A percentile compares a stretch with the other conserved stretches of the same genome.
These are phyloP conservation scores for Yarrowia sp. DNA, from an alignment of 805 yeast species.

Conservation along the genomic window DNA sequence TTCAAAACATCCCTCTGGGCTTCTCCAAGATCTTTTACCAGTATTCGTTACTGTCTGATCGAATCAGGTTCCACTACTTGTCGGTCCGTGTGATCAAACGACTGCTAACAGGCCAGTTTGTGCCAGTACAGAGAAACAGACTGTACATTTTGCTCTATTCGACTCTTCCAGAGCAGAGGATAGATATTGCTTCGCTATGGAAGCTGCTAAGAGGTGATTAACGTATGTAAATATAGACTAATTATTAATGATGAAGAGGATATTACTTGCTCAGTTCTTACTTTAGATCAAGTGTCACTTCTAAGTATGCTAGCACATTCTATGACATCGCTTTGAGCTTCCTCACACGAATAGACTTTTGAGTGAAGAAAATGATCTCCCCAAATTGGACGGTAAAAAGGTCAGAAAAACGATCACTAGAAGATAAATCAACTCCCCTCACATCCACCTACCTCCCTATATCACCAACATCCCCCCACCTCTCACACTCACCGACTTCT, in stretches of 20 bases:
- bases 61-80: constrained; percentile 55
- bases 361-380: too few species aligned
- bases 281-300: too few species aligned
- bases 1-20: constrained; percentile 57
- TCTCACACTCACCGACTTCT: background rate
- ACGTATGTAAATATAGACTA: too few species aligned
- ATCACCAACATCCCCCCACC: background rate
- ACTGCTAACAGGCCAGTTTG: constrained; percentile 57
- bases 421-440: background rate
- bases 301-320: background rate
- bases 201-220: constrained; percentile 1
- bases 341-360: constrained; percentile 23
- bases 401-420: background rate
- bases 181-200: constrained; percentile 40
- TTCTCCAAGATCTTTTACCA: constrained; percentile 58
- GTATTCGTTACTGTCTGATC: constrained; percentile 53
- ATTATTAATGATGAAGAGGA: too few species aligned
- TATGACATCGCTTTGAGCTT: background rate
- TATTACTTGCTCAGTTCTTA: too few species aligned
- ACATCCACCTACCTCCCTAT: background rate
- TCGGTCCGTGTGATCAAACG: constrained; percentile 54
- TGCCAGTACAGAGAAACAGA: constrained; percentile 56
- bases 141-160: constrained; percentile 62
- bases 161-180: constrained; percentile 56
- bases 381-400: too few species aligned